Conservation (phyloP, 306 rosid species). For the Lotus japonicus region DNA sequence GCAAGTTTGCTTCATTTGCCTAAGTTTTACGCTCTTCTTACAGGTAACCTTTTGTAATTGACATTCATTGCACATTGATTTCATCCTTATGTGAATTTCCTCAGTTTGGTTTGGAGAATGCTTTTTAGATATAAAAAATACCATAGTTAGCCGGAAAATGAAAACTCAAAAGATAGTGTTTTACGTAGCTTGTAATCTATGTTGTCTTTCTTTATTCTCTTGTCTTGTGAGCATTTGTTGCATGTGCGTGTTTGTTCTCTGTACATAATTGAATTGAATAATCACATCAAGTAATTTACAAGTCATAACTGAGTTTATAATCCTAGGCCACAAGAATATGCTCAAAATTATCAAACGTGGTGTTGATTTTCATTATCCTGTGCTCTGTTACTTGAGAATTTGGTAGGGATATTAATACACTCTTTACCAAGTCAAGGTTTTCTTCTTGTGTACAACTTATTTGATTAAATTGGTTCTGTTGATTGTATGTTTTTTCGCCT, state of each 20-base stretch:
- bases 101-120: not conserved
- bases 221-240: not conserved
- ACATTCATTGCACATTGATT: not conserved
- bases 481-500: not conserved
- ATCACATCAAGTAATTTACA: not conserved
- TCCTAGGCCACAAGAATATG: not conserved
- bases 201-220: not conserved
- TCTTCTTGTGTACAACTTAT: not conserved
- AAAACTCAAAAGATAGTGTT: not conserved
- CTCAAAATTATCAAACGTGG: not conserved
- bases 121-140: not conserved
- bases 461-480: not conserved
- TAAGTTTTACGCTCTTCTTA: conserved; percentile 63
- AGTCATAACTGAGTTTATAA: not conserved
- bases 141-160: not conserved
- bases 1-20: conserved; percentile 60
- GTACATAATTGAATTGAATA: not conserved
- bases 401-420: not conserved
- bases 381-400: not conserved
- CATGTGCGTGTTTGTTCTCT: not conserved
- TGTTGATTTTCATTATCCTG: not conserved
- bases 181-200: not conserved
- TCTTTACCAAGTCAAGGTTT: not conserved
- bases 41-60: conserved; percentile 39
- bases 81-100: not conserved